A percentile compares a stretch with the other conserved stretches of the same genome.
Conservation (phyloP, 345 rosid species). For the Citrus australasica region DNA sequence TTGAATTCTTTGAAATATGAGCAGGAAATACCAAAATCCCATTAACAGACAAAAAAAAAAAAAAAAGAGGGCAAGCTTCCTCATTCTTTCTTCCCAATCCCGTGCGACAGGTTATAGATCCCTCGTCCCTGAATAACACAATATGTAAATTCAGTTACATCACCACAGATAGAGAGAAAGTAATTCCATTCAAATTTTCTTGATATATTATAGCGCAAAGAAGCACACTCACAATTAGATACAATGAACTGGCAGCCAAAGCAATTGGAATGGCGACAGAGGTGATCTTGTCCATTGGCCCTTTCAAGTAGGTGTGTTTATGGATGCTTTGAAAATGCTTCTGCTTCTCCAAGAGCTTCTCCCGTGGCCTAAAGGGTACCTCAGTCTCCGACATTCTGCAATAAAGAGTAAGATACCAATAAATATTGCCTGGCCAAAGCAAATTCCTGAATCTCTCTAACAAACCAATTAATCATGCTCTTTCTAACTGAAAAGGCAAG, state of each 20-base stretch:
- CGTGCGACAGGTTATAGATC: slow-evolving; percentile 80
- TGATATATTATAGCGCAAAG: background rate
- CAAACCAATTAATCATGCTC: background rate
- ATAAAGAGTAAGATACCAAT: background rate
- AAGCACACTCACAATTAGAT: slow-evolving; percentile 60
- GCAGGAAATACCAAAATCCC: background rate
- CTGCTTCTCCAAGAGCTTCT: slow-evolving; percentile 82
- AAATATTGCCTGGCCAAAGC: background rate
- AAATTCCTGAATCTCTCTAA: background rate
- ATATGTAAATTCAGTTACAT: background rate
- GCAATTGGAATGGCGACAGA: slow-evolving; percentile 83
- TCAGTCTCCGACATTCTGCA: slow-evolving; percentile 52
- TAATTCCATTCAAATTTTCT: background rate
- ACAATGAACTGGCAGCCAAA: slow-evolving; percentile 55
- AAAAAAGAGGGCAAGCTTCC: slow-evolving; percentile 10
- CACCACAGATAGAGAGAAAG: background rate
- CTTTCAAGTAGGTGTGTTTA: slow-evolving; percentile 78
- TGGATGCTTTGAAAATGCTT: slow-evolving; percentile 70
- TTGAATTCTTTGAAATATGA: slow-evolving; percentile 10
- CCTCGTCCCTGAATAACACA: slow-evolving; percentile 64
- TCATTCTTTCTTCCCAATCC: slow-evolving; percentile 84
- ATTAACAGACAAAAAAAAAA: background rate
- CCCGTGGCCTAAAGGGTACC: slow-evolving; percentile 78
- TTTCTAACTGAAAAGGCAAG: background rate
- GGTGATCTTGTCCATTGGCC: slow-evolving; percentile 76